Evolutionary conservation across 2,329 filamentous ascomycete genomes (phyloP).

Genomic region (Corynespora cassiicola): DNA sequence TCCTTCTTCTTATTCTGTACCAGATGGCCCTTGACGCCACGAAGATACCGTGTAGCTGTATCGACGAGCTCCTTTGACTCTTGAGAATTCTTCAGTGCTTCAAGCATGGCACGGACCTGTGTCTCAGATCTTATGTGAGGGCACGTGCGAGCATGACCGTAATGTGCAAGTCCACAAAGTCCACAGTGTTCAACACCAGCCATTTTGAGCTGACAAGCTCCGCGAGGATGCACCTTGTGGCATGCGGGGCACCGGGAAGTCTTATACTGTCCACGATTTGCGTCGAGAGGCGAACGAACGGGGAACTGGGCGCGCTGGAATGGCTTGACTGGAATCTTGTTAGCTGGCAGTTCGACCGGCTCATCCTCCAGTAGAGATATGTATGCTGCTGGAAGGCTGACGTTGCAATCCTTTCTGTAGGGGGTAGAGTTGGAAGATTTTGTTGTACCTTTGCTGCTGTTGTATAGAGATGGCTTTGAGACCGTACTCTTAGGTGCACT

Average conservation of each 20-base stretch:
- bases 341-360: slow-evolving; percentile 8
- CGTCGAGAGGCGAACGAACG: slow-evolving; percentile 32
- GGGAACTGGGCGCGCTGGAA: slow-evolving; percentile 39
- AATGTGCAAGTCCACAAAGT: slow-evolving; percentile 69
- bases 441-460: too few species aligned
- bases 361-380: too few species aligned
- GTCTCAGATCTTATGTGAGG: slow-evolving; percentile 68
- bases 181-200: slow-evolving; percentile 67
- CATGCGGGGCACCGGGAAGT: slow-evolving; percentile 60
- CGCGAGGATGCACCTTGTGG: slow-evolving; percentile 58
- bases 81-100: slow-evolving; percentile 64
- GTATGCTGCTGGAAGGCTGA: too few species aligned
- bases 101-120: slow-evolving; percentile 69
- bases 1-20: slow-evolving; percentile 59
- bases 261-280: slow-evolving; percentile 22
- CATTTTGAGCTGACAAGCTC: slow-evolving; percentile 67
- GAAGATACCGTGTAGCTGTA: slow-evolving; percentile 63
- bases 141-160: slow-evolving; percentile 63
- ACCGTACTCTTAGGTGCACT: too few species aligned
- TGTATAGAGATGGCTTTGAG: too few species aligned
- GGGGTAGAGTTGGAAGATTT: too few species aligned
- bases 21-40: slow-evolving; percentile 62
- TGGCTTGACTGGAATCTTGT: slow-evolving; percentile 33
- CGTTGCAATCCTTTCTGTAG: too few species aligned
- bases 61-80: slow-evolving; percentile 62